Conservation (phyloP, 2,329 filamentous ascomycete genomes). For the Verticillium zaregamsianum region DNA sequence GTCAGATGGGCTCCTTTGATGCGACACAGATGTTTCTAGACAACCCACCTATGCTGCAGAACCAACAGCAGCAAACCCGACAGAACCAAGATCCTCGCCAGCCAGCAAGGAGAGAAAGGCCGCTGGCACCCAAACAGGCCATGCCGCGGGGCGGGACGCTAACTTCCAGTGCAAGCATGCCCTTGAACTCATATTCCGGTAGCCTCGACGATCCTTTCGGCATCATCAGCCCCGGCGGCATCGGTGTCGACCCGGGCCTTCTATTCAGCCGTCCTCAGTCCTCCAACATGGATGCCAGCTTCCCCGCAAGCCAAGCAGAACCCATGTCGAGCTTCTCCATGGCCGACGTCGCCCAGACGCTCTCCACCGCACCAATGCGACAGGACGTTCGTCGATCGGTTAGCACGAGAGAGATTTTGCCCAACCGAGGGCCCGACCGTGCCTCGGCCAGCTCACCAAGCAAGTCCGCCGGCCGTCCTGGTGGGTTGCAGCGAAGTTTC, state of each 20-base stretch:
- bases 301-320: slow-evolving; percentile 14
- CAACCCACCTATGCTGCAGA: slow-evolving; percentile 27
- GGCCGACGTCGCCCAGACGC: slow-evolving; percentile 9
- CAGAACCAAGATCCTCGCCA: slow-evolving; percentile 14
- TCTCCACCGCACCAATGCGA: slow-evolving; percentile 18
- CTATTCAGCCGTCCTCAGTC: slow-evolving; percentile 51
- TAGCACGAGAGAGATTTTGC: slow-evolving; percentile 38
- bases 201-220: slow-evolving; percentile 48
- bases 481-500: slow-evolving; percentile 48
- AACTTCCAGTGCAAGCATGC: slow-evolving; percentile 20
- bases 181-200: slow-evolving; percentile 36
- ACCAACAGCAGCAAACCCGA: slow-evolving; percentile 16
- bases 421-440: slow-evolving; percentile 37
- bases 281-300: slow-evolving; percentile 38
- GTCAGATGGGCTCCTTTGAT: slow-evolving; percentile 48
- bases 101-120: slow-evolving; percentile 36
- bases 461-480: slow-evolving; percentile 39
- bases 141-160: slow-evolving; percentile 20
- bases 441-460: slow-evolving; percentile 44
- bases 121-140: slow-evolving; percentile 47
- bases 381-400: slow-evolving; percentile 39
- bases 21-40: slow-evolving; percentile 53
- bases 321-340: slow-evolving; percentile 12
- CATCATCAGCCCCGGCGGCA: slow-evolving; percentile 35
- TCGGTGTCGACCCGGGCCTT: slow-evolving; percentile 56